These are phyloP conservation scores for Rhizopus delemar DNA, from an alignment of 371 early-diverging fungal genomes.

Conservation along the genomic window DNA sequence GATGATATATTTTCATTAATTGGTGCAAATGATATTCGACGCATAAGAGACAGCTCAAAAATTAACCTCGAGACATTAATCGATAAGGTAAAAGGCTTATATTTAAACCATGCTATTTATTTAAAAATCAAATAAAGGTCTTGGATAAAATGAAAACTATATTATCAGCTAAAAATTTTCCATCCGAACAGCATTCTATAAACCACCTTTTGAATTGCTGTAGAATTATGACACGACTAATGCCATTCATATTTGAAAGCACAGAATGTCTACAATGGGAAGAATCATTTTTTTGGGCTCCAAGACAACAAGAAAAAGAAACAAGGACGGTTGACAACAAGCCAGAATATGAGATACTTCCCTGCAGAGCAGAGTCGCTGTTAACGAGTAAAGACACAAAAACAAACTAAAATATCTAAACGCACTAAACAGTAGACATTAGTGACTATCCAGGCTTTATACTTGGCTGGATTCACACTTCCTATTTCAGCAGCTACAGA, in stretches of 20 bases:
- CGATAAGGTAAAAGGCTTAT: constrained; percentile 42
- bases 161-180: constrained; percentile 55
- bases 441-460: constrained; percentile 57
- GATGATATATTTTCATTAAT: constrained; percentile 86
- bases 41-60: constrained; percentile 65
- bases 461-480: constrained; percentile 79
- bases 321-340: constrained; percentile 17
- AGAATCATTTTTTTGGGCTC: constrained; percentile 71
- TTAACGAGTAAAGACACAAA: constrained; percentile 19
- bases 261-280: constrained; percentile 61
- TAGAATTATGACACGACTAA: constrained; percentile 77
- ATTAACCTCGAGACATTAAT: constrained; percentile 71
- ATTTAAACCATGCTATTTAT: neutral
- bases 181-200: constrained; percentile 50
- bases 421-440: neutral
- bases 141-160: constrained; percentile 56
- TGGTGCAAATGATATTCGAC: constrained; percentile 71
- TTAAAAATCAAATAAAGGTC: constrained; percentile 32
- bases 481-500: constrained; percentile 60
- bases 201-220: constrained; percentile 77
- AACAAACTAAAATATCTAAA: neutral
- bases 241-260: constrained; percentile 82
- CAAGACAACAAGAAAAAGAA: constrained; percentile 36
- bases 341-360: constrained; percentile 33
- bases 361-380: constrained; percentile 37